Conservation (phyloP, 352 stramenopile genomes). For the Aphanomyces stellatus region DNA sequence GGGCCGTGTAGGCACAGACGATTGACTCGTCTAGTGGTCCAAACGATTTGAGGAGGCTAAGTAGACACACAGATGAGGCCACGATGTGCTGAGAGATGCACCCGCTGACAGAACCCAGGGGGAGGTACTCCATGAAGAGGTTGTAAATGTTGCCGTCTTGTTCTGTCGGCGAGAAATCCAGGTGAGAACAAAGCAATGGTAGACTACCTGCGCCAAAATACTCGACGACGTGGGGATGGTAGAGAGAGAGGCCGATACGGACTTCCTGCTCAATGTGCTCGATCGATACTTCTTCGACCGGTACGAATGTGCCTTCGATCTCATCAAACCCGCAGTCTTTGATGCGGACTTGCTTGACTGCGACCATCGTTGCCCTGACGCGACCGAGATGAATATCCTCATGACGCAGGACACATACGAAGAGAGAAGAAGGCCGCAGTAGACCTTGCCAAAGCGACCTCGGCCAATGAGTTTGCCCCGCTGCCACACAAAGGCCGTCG, state of each 20-base stretch:
- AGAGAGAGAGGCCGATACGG: conserved; percentile 34
- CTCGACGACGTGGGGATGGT: conserved; percentile 54
- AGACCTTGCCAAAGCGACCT: conserved; percentile 64
- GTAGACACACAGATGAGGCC: neutral
- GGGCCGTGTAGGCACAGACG: conserved; percentile 40
- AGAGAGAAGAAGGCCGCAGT: conserved; percentile 50
- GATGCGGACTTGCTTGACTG: conserved; percentile 84
- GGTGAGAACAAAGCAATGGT: neutral
- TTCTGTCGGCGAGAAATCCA: conserved; percentile 26
- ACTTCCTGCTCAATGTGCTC: conserved; percentile 54
- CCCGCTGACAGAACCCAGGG: conserved; percentile 65
- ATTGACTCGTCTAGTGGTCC: conserved; percentile 56
- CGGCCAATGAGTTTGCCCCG: conserved; percentile 50
- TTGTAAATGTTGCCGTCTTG: conserved; percentile 40
- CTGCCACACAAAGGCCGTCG: conserved; percentile 69
- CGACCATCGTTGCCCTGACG: conserved; percentile 67
- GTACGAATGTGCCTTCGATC: conserved; percentile 46
- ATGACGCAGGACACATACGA: conserved; percentile 26
- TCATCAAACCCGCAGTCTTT: conserved; percentile 60
- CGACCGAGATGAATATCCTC: conserved; percentile 17
- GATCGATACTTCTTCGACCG: conserved; percentile 42
- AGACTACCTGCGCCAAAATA: conserved; percentile 46
- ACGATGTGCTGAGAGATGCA: conserved; percentile 7
- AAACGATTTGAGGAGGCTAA: conserved; percentile 73
- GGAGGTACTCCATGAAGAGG: conserved; percentile 85